phyloP scores from a whole-genome alignment of 2,329 filamentous ascomycete species.

The Aspergillus pseudoterreus region DNA sequence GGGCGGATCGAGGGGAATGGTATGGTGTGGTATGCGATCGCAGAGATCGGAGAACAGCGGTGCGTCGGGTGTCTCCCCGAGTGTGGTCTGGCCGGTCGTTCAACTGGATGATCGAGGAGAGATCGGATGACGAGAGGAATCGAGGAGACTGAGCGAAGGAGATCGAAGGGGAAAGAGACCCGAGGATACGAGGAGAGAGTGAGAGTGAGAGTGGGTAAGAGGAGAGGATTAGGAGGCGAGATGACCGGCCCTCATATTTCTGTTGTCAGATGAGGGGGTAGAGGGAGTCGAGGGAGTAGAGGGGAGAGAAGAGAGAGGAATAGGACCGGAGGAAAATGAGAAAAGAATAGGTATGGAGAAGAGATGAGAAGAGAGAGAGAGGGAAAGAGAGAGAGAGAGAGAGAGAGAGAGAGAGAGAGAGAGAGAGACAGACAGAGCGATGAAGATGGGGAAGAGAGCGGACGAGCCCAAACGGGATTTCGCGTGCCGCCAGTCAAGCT shows the following conservation, averaged over 20 bases:
- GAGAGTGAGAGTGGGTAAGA: conserved; percentile 1
- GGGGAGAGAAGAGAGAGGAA: conserved; percentile 1
- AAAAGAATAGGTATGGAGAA: background rate
- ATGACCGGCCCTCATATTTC: background rate
- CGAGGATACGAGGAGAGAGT: background rate
- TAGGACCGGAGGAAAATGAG: background rate
- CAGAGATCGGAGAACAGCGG: no score
- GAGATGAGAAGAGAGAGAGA: background rate
- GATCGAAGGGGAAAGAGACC: background rate
- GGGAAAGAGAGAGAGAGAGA: background rate
- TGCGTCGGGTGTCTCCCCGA: no score
- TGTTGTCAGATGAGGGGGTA: background rate
- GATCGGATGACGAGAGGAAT: background rate
- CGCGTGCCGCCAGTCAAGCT: conserved; percentile 30
- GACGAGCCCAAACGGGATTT: conserved; percentile 20
- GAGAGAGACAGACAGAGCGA: background rate
- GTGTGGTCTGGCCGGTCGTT: no score
- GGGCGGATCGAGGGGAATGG: background rate
- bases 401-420: background rate
- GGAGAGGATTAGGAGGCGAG: background rate
- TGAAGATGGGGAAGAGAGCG: conserved; percentile 57
- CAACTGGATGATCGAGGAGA: no score
- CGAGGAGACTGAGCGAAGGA: background rate
- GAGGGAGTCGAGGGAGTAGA: conserved; percentile 2
- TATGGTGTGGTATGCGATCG: background rate